These are phyloP conservation scores for Monosporascus ibericus DNA, from an alignment of 2,329 filamentous ascomycete species.

Conservation along the genomic window DNA sequence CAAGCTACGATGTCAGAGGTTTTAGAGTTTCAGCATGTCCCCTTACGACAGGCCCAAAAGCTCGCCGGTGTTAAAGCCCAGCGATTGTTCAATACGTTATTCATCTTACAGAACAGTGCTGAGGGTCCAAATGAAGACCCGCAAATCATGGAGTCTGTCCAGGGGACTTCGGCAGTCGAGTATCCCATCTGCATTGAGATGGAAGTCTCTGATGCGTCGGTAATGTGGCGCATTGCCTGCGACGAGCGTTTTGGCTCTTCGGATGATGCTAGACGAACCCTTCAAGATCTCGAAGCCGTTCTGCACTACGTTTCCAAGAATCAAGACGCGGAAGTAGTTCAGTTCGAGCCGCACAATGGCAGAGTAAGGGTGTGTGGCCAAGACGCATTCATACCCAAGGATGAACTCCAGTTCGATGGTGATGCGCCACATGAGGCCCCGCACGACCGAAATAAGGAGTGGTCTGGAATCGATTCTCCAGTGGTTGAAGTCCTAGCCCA, in stretches of 20 bases:
- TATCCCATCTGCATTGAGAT: slow-evolving; percentile 80
- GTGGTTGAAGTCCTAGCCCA: slow-evolving; percentile 45
- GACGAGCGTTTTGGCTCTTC: slow-evolving; percentile 49
- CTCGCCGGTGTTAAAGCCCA: slow-evolving; percentile 30
- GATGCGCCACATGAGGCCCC: not conserved
- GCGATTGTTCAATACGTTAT: slow-evolving; percentile 52
- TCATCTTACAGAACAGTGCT: slow-evolving; percentile 43
- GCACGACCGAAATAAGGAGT: slow-evolving; percentile 13
- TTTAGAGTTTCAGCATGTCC: slow-evolving; percentile 68
- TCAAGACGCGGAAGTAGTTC: slow-evolving; percentile 45
- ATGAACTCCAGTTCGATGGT: not conserved
- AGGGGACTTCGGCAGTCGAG: slow-evolving; percentile 63
- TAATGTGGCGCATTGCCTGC: slow-evolving; percentile 70
- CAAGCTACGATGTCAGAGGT: slow-evolving; percentile 64
- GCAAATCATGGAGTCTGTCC: slow-evolving; percentile 55
- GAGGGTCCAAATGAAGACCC: slow-evolving; percentile 1
- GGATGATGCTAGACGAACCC: slow-evolving; percentile 40
- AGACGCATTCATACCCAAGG: slow-evolving; percentile 31
- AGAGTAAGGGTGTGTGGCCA: slow-evolving; percentile 61
- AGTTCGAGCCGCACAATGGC: slow-evolving; percentile 35
- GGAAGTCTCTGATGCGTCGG: slow-evolving; percentile 48
- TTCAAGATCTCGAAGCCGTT: slow-evolving; percentile 54
- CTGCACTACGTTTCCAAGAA: slow-evolving; percentile 49
- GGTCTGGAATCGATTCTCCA: slow-evolving; percentile 27
- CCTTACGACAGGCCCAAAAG: slow-evolving; percentile 63